phyloP scores from a whole-genome alignment of 495 filamentous ascomycete species.

The Astrothelium subdiscretum region DNA sequence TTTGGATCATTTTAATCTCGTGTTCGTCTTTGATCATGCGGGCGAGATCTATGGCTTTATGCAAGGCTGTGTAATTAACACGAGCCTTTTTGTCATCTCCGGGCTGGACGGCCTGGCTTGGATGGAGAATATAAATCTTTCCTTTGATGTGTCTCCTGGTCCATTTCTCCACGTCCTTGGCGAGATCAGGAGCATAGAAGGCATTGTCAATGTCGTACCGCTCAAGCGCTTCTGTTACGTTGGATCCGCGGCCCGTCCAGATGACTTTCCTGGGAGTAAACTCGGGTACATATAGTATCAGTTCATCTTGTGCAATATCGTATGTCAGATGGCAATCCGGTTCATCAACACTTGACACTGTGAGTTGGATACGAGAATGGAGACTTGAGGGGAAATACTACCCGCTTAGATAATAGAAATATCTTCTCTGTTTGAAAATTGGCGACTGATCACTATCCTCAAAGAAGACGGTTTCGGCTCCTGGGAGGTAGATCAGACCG shows the following conservation, averaged over 20 bases:
- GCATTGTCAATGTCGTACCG: conserved; percentile 37
- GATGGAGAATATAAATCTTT: conserved; percentile 19
- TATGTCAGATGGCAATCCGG: conserved; percentile 52
- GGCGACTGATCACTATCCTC: conserved; percentile 50
- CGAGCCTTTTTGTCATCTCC: conserved; percentile 27
- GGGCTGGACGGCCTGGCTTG: conserved; percentile 11
- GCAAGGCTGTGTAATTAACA: conserved; percentile 37
- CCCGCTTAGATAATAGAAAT: conserved; percentile 62
- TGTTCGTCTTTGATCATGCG: conserved; percentile 69
- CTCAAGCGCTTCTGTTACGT: conserved; percentile 37
- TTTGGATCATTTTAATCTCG: conserved; percentile 66
- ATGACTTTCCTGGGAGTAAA: conserved; percentile 28
- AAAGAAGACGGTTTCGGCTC: conserved; percentile 35
- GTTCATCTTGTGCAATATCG: conserved; percentile 43
- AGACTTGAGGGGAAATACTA: conserved; percentile 3
- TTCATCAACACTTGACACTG: conserved; percentile 33
- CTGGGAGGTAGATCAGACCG: conserved; percentile 54
- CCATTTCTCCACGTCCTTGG: conserved; percentile 14
- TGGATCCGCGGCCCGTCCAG: conserved; percentile 48
- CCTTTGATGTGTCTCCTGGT: conserved; percentile 2
- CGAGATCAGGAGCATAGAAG: conserved; percentile 8
- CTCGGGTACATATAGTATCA: conserved; percentile 50
- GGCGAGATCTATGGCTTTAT: conserved; percentile 57
- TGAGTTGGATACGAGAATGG: background rate
- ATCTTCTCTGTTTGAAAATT: conserved; percentile 52